A percentile compares a stretch with the other conserved stretches of the same genome.
Evolutionary conservation across 805 yeast species (phyloP).

Genomic region (Yarrowia sp.): DNA sequence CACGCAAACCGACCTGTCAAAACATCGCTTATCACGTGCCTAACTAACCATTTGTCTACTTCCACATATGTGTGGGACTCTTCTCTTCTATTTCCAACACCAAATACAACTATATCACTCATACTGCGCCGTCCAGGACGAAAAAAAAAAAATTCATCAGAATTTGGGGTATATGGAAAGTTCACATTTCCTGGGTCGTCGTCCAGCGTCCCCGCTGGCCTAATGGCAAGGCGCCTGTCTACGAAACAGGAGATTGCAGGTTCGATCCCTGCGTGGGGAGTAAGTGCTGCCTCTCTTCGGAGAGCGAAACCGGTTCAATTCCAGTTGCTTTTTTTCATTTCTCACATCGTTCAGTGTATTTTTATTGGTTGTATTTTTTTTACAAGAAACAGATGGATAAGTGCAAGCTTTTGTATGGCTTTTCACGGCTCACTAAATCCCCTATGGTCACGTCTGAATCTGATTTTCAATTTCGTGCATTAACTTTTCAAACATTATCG

Average conservation of each 20-base stretch:
- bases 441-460: background rate
- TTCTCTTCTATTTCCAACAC: too few relatives aligned
- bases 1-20: background rate
- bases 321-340: conserved; percentile 9
- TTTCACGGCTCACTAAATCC: background rate
- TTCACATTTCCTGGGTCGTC: background rate
- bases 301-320: conserved; percentile 16
- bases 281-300: background rate
- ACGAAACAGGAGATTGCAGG: conserved; percentile 26
- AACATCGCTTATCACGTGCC: background rate
- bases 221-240: conserved; percentile 26
- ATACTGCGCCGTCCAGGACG: background rate
- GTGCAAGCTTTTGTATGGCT: too few relatives aligned
- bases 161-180: background rate
- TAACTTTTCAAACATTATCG: background rate
- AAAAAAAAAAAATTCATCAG: too few relatives aligned
- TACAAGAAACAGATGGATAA: too few relatives aligned
- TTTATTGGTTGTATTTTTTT: background rate
- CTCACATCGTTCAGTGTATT: too few relatives aligned
- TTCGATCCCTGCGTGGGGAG: conserved; percentile 25
- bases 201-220: conserved; percentile 19
- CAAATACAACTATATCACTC: too few relatives aligned
- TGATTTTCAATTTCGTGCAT: background rate
- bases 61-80: too few relatives aligned
- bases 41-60: too few relatives aligned